Base-by-base conservation (phyloP, 495 filamentous ascomycete genomes). In the Penicillium canariense region DNA sequence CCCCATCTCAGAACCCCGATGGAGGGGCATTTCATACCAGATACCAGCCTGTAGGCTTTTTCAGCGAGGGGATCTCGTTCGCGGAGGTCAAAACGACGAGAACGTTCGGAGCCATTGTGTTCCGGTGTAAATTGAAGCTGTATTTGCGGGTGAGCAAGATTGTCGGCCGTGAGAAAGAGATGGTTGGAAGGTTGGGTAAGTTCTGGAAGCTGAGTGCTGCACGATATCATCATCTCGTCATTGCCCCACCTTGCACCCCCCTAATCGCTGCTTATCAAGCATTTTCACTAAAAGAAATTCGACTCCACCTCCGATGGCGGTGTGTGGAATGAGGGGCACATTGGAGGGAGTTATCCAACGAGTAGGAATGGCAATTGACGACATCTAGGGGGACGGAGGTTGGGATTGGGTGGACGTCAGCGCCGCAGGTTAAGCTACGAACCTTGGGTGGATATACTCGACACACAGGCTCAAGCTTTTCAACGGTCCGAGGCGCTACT, bases 81-180 rank as follows among this genome's bases (percentile, higher is more conserved):
- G 83, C 73, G 30, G 86, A 88, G 36, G 84, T 87, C 31, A 89
- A 79, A 40, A 89, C 81, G 71, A 88, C 72, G 60, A 90, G 83
- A 44, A 89, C 70, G 59, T 87, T 86, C 38, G 81, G 82, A 2
- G 68, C 34, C 68, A 71, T 71, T 55, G 23, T 62, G 44, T 35
- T 32, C 7, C n/a, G 18, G 4, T 3, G 49, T 14, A 15, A 31
- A 32, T 43, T 25, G 18, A 30, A 12, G 17, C 15, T 5, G n/a
- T 4, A 40, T 17, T 17, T 40, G 12, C 3, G 12, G 26, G 10
- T 25, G 6, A 30, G 18, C 35, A 23, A 20, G 17, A 0, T 20
- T 17, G 10, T 30, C 18, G 27, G 20, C 5, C 14, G 10, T 23
- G 18, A 44, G n/a, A 7, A 44, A 44, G 22, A 4, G 11, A 26